These are phyloP conservation scores for Leishmania gerbilli DNA, from an alignment of 208 protist genomes.

Conservation along the genomic window DNA sequence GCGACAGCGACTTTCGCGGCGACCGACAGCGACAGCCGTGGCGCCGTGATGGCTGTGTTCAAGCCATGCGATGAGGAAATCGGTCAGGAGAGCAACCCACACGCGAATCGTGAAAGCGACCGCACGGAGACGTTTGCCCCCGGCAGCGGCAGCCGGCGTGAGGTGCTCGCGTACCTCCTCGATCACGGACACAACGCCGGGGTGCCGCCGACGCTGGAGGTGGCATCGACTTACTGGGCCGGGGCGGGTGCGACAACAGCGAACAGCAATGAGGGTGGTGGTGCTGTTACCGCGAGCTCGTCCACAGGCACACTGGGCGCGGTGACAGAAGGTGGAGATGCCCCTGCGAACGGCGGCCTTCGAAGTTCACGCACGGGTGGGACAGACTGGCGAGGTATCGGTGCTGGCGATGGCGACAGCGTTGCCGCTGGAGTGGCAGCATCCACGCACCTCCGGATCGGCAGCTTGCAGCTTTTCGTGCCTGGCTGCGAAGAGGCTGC, in stretches of 20 bases:
- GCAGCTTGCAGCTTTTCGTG: constrained; percentile 65
- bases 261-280: not conserved
- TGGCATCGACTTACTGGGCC: constrained; percentile 23
- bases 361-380: not conserved
- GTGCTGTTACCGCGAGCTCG: not conserved
- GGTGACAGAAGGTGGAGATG: not conserved
- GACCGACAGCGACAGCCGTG: not conserved
- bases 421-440: not conserved
- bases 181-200: constrained; percentile 67
- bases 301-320: not conserved
- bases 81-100: constrained; percentile 52
- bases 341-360: not conserved
- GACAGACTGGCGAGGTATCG: not conserved
- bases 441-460: constrained; percentile 23
- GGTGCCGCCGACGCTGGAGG: constrained; percentile 65
- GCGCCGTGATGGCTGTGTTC: constrained; percentile 44
- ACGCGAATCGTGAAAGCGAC: constrained; percentile 53
- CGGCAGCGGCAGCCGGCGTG: constrained; percentile 62
- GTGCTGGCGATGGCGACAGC: not conserved
- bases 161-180: constrained; percentile 73
- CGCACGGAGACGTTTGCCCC: constrained; percentile 47
- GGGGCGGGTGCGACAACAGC: not conserved
- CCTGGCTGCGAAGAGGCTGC: constrained; percentile 56
- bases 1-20: not conserved
- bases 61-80: constrained; percentile 77